Conservation (phyloP, 2,329 filamentous ascomycete genomes). For the Monilinia aucupariae region DNA sequence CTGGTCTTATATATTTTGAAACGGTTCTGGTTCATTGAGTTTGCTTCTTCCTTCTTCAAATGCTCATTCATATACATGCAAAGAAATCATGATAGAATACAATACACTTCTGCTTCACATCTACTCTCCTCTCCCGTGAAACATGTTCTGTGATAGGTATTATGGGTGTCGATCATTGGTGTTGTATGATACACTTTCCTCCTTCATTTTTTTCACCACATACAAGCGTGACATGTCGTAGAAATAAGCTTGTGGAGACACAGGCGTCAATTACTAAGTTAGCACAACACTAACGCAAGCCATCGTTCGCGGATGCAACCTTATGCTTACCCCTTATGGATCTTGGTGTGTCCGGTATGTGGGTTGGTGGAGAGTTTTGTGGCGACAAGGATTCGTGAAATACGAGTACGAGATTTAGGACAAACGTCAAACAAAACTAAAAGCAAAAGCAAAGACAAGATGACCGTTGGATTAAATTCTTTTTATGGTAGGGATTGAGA, state of each 20-base stretch:
- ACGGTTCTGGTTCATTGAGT: not conserved
- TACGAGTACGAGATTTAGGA: slow-evolving; percentile 2
- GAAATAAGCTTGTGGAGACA: slow-evolving; percentile 15
- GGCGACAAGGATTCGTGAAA: not conserved
- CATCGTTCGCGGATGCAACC: not conserved
- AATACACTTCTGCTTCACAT: not conserved
- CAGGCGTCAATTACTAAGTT: not conserved
- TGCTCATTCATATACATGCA: not conserved
- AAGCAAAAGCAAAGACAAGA: no score
- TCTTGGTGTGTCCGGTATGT: not conserved
- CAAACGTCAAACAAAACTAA: not conserved
- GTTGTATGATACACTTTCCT: not conserved
- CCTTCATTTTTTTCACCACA: not conserved
- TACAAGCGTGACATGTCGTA: slow-evolving; percentile 10
- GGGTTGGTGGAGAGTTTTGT: not conserved
- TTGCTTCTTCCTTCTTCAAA: not conserved
- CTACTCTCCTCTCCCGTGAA: not conserved
- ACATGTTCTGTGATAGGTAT: not conserved
- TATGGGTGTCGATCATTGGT: not conserved
- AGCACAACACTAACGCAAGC: slow-evolving; percentile 6
- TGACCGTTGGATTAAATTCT: not conserved
- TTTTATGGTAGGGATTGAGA: not conserved
- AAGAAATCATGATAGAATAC: not conserved
- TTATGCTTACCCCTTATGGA: not conserved
- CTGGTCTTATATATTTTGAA: not conserved